Percentiles rank a stretch among this genome's conserved stretches.
phyloP scores from a whole-genome alignment of 2,329 filamentous ascomycete species.

The Graphium sp. region DNA sequence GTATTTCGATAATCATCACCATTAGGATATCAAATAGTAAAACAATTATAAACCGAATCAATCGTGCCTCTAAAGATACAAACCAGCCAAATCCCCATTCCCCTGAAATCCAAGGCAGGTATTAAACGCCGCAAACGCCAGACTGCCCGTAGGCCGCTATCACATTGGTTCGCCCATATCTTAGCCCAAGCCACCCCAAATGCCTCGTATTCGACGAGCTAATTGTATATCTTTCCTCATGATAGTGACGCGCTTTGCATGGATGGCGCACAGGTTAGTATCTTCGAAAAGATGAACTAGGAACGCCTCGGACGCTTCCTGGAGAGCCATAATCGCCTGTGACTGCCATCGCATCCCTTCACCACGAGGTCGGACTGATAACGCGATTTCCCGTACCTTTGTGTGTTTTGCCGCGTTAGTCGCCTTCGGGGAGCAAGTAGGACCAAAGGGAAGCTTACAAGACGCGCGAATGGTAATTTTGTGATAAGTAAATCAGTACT shows the following conservation, averaged over 20 bases:
- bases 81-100: too few relatives aligned
- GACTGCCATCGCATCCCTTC: constrained; percentile 85
- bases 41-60: too few relatives aligned
- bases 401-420: not conserved
- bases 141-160: too few relatives aligned
- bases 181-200: constrained; percentile 54
- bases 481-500: constrained; percentile 73
- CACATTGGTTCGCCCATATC: too few relatives aligned
- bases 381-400: constrained; percentile 55
- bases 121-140: not conserved
- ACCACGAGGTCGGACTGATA: constrained; percentile 42
- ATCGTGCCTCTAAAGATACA: constrained; percentile 1
- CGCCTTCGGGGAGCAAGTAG: not conserved
- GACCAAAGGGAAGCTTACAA: constrained; percentile 28
- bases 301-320: constrained; percentile 94
- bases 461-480: constrained; percentile 64
- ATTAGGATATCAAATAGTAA: too few relatives aligned
- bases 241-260: constrained; percentile 91
- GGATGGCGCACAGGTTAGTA: constrained; percentile 88
- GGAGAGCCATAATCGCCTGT: constrained; percentile 80
- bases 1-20: not conserved
- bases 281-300: constrained; percentile 94
- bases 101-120: too few relatives aligned
- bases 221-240: constrained; percentile 98
- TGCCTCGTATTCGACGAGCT: constrained; percentile 61